Percentiles rank a stretch among this genome's conserved stretches.
Evolutionary conservation across 345 rosid species (phyloP).

Genomic region (Odontarrhena argentea): DNA sequence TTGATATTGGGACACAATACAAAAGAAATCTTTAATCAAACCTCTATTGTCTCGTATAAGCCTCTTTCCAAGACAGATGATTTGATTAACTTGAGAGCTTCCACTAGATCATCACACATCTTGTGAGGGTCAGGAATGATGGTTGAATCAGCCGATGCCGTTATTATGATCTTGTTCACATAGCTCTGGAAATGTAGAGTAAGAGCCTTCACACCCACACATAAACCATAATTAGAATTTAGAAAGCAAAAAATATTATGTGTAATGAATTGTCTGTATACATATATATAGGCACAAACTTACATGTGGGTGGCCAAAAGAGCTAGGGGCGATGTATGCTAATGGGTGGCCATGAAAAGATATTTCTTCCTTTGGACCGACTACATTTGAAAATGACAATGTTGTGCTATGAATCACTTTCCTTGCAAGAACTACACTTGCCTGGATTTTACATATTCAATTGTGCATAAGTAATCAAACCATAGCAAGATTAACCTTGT

Average conservation of each 20-base stretch:
- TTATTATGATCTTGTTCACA: conserved; percentile 57
- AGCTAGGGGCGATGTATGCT: conserved; percentile 62
- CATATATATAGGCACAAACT: conserved; percentile 14
- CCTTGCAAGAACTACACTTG: conserved; percentile 53
- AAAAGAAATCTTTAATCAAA: conserved; percentile 23
- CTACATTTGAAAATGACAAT: conserved; percentile 53
- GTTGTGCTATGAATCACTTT: conserved; percentile 58
- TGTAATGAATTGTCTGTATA: conserved; percentile 13
- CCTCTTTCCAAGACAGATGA: conserved; percentile 42
- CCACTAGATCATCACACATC: conserved; percentile 61
- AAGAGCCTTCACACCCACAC: conserved; percentile 54
- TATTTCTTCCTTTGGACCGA: conserved; percentile 66
- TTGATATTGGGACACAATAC: background rate
- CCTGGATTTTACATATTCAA: conserved; percentile 35
- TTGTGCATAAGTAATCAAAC: conserved; percentile 6
- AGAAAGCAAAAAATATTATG: no score
- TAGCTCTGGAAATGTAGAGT: conserved; percentile 86
- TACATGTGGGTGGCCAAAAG: conserved; percentile 70
- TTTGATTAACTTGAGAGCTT: conserved; percentile 58
- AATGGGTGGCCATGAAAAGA: conserved; percentile 62
- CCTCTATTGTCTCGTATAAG: conserved; percentile 30
- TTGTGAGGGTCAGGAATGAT: conserved; percentile 69
- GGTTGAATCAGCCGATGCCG: conserved; percentile 64
- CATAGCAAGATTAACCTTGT: background rate
- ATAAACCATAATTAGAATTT: background rate